Evolutionary conservation across 2,329 filamentous ascomycete species (phyloP).

Genomic region (Ceratocystis variospora): DNA sequence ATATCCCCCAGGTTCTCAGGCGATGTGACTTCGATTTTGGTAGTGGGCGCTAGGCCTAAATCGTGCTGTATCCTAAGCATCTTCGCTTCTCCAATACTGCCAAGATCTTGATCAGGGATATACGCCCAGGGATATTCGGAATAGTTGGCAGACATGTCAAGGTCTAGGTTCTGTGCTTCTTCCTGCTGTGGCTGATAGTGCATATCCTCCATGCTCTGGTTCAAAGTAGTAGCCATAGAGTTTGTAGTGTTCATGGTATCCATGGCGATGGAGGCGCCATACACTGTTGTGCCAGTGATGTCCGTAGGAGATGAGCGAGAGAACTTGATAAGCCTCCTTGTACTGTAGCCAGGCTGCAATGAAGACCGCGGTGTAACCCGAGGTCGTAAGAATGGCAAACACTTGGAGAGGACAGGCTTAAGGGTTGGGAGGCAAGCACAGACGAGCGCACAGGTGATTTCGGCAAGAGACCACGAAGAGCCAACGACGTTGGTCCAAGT

Average conservation of each 20-base stretch:
- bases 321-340: background rate
- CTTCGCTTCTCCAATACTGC: background rate
- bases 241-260: background rate
- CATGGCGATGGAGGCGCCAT: background rate
- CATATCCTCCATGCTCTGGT: background rate
- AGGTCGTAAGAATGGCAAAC: conserved; percentile 21
- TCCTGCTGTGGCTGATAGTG: background rate
- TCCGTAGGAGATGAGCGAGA: background rate
- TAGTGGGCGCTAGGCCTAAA: conserved; percentile 8
- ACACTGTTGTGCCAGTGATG: background rate
- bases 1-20: background rate
- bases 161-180: background rate
- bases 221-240: background rate
- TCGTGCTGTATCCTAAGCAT: conserved; percentile 13
- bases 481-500: conserved; percentile 23
- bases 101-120: background rate
- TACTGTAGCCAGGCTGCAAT: background rate
- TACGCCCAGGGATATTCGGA: conserved; percentile 10
- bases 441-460: conserved; percentile 21
- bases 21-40: conserved; percentile 8
- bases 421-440: conserved; percentile 23
- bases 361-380: background rate
- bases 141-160: background rate
- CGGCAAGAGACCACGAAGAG: conserved; percentile 22
- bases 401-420: conserved; percentile 22